Evolutionary conservation across 2,329 filamentous ascomycete genomes (phyloP).

Genomic region (Aspergillus fischeri): DNA sequence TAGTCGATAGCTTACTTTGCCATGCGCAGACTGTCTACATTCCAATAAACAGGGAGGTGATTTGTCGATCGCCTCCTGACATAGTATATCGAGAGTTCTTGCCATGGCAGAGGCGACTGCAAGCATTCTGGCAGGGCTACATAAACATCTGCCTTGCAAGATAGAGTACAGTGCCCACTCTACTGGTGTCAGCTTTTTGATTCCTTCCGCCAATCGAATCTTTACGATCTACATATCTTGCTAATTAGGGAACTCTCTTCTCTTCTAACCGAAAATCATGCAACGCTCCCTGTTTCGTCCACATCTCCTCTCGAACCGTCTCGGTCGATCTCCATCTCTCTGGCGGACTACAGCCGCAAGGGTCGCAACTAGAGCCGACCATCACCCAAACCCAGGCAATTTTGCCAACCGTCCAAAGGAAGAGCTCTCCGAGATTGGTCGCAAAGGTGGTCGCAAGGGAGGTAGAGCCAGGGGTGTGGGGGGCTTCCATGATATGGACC

Average conservation of each 20-base stretch:
- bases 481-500: conserved; percentile 26
- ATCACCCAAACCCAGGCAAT: conserved; percentile 28
- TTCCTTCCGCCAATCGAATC: not conserved
- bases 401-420: conserved; percentile 30
- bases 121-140: not conserved
- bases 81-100: not conserved
- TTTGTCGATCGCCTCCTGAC: not conserved
- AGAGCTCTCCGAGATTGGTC: conserved; percentile 21
- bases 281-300: not conserved
- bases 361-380: conserved; percentile 18
- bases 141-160: not conserved
- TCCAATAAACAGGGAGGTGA: not conserved
- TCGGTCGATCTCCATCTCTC: not conserved
- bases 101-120: not conserved
- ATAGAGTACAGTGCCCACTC: not conserved
- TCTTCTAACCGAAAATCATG: not conserved
- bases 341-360: not conserved
- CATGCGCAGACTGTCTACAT: not conserved
- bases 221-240: not conserved
- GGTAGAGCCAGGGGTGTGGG: conserved; percentile 23
- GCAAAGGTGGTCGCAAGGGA: conserved; percentile 25
- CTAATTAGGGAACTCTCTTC: not conserved
- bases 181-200: not conserved
- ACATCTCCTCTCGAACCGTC: not conserved
- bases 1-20: not conserved